phyloP scores from a whole-genome alignment of 139 green algal species.

The Spirogloea muscicola region DNA sequence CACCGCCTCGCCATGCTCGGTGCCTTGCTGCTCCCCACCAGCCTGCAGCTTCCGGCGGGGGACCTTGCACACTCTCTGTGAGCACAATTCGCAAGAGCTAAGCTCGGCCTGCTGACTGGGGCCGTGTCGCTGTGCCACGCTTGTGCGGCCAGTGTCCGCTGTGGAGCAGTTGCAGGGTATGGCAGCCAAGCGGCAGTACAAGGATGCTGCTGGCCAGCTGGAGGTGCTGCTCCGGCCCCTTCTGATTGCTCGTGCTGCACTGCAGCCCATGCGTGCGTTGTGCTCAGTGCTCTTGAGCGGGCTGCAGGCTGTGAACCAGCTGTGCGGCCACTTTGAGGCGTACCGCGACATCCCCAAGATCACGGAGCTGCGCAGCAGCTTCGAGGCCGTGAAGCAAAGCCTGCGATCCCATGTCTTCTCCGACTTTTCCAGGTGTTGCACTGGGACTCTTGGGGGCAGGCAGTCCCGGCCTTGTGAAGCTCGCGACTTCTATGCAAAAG shows the following conservation, averaged over 20 bases:
- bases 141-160: conserved; percentile 39
- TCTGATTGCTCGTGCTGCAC: not conserved
- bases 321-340: conserved; percentile 83
- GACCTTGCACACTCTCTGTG: not conserved
- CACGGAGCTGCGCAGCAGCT: conserved; percentile 62
- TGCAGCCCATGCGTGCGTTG: not conserved
- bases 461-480: not conserved
- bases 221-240: conserved; percentile 46
- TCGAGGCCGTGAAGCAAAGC: conserved; percentile 49
- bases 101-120: not conserved
- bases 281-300: not conserved
- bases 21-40: not conserved
- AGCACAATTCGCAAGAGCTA: not conserved
- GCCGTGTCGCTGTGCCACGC: not conserved
- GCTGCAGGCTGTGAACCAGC: conserved; percentile 78
- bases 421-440: conserved; percentile 54
- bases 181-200: conserved; percentile 68
- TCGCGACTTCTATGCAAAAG: not conserved
- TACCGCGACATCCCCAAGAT: conserved; percentile 82
- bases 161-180: conserved; percentile 54
- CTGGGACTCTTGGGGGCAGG: not conserved
- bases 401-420: conserved; percentile 53
- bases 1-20: conserved; percentile 90
- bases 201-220: conserved; percentile 83
- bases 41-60: not conserved